Base-by-base conservation (phyloP, 2,329 filamentous ascomycete species). In the Microcera coccophila region DNA sequence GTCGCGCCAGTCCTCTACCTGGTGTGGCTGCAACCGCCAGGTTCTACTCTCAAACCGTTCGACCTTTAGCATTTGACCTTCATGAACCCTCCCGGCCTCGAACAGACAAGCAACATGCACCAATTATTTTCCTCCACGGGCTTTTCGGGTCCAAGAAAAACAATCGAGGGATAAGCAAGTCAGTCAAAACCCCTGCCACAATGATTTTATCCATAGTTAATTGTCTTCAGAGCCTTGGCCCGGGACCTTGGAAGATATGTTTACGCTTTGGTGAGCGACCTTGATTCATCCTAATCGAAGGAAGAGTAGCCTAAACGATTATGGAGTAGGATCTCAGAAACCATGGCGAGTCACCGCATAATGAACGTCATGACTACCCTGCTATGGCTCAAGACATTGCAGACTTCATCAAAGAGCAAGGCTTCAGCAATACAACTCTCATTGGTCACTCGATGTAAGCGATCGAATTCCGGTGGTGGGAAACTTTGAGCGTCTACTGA, bases 141-240 rank as follows among this genome's bases (percentile, higher is more conserved):
- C 74, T 97, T 10, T 96, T 97, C 60, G 91, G 91, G 16, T 95
- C 88, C 28, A 95, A 94, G 71, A 90, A 88, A 71, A 97, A 97
- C 64, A 95, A 96, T 63, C 76, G 90, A 64, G 87, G 79, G 59
- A 93, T 97, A 50, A 94, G 90, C 84, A 95, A 90, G 91, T 95
- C 73, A 64, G 85, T 70, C 37, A 34, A 36, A 33, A 26, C 8
- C 2, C 9, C 12, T 17, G 2, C 15, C 12, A 11, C 3, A 1
- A 9, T 9, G 4, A 3, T 11, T 11, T 12, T n/a, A n/a, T 3
- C 1, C 7, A 4, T 16, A 11, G 35, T 50, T 18, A 52, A 17
- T 17, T 4, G 21, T 16, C 10, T 32, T 29, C 54, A 94, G 90
- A 71, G 82, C 80, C 28, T 72, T 97, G 38, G 87, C 90, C 31